phyloP scores from a whole-genome alignment of 495 filamentous ascomycete genomes.

The Neurospora discreta region DNA sequence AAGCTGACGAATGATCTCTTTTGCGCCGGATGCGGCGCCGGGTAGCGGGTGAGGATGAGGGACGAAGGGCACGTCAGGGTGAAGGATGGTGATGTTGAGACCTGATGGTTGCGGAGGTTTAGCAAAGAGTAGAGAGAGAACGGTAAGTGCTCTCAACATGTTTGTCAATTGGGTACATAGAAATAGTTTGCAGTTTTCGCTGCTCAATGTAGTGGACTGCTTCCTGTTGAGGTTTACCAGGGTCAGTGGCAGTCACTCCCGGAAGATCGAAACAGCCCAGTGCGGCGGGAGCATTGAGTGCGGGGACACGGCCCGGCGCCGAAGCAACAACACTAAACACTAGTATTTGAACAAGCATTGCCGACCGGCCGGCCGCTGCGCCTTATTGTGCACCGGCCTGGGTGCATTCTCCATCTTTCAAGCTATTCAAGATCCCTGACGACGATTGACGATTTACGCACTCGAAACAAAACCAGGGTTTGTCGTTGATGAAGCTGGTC shows the following conservation, averaged over 20 bases:
- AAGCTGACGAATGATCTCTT: slow-evolving; percentile 22
- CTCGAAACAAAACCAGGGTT: neutral
- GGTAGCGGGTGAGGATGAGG: slow-evolving; percentile 18
- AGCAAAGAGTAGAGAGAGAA: neutral
- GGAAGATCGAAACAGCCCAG: neutral
- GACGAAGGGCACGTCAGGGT: slow-evolving; percentile 4
- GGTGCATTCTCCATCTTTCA: neutral
- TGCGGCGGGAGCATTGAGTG: neutral
- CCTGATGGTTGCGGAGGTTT: neutral
- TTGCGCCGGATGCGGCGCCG: slow-evolving; percentile 15
- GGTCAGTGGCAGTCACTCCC: neutral
- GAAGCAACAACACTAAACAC: neutral
- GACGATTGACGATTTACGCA: neutral
- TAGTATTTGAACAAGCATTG: neutral
- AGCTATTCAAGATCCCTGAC: neutral
- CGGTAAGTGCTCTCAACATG: neutral
- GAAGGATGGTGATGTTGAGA: slow-evolving; percentile 8
- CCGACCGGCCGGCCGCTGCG: neutral
- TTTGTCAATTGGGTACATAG: neutral
- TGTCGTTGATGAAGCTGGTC: too few species aligned
- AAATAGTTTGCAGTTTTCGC: neutral
- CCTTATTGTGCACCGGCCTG: neutral
- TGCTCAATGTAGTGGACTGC: neutral
- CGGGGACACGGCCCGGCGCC: neutral
- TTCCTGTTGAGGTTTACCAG: neutral